Evolutionary conservation across 2,329 filamentous ascomycete genomes (phyloP).

Genomic region (Pseudonectria foliicola): DNA sequence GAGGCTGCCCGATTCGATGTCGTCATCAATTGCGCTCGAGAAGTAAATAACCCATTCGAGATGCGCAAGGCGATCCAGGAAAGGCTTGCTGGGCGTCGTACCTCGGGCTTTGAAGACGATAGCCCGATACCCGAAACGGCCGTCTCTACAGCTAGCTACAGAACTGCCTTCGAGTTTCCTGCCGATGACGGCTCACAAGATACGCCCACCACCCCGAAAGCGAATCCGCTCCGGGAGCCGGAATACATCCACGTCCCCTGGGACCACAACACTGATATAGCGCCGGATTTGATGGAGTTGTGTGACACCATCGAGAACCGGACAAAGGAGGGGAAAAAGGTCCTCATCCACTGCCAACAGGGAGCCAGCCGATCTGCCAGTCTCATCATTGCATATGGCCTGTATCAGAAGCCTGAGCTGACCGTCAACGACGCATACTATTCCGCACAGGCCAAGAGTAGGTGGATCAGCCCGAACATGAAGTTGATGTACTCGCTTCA

Average conservation of each 20-base stretch:
- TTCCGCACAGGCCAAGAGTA: slow-evolving; percentile 70
- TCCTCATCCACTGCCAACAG: slow-evolving; percentile 80
- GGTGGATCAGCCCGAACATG: slow-evolving; percentile 90
- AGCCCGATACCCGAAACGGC: slow-evolving; percentile 48
- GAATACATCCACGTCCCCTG: slow-evolving; percentile 84
- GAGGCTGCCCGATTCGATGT: slow-evolving; percentile 74
- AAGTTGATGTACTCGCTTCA: slow-evolving; percentile 84
- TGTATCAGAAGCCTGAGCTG: slow-evolving; percentile 69
- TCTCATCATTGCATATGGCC: slow-evolving; percentile 77
- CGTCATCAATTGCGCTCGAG: slow-evolving; percentile 76
- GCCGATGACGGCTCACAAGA: slow-evolving; percentile 29
- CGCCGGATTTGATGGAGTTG: slow-evolving; percentile 65
- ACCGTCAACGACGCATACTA: slow-evolving; percentile 80
- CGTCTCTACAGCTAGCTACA: slow-evolving; percentile 49
- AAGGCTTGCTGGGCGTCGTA: slow-evolving; percentile 22
- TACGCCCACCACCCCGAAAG: slow-evolving; percentile 50
- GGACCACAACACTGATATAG: slow-evolving; percentile 85
- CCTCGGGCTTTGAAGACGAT: slow-evolving; percentile 26
- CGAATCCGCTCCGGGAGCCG: slow-evolving; percentile 45
- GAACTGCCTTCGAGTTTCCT: slow-evolving; percentile 53
- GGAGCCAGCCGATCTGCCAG: slow-evolving; percentile 80
- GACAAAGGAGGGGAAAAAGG: slow-evolving; percentile 66
- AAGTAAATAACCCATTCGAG: slow-evolving; percentile 70
- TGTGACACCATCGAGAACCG: slow-evolving; percentile 70
- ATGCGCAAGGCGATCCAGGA: slow-evolving; percentile 20